These are phyloP conservation scores for Keithomyces neogunnii DNA, from an alignment of 2,329 filamentous ascomycete genomes.

Conservation along the genomic window DNA sequence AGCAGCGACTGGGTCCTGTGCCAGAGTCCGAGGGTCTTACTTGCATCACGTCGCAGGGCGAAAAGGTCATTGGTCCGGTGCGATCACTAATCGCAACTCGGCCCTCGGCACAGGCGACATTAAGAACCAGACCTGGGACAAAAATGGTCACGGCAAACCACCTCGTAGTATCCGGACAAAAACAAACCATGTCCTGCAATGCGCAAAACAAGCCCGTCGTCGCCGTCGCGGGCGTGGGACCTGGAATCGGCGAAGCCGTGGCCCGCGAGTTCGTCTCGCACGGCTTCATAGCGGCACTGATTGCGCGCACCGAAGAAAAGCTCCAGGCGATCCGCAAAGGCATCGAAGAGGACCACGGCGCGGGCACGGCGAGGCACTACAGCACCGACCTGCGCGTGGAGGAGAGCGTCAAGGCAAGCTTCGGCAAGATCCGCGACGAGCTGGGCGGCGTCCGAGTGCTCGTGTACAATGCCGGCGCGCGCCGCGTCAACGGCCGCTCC, in stretches of 20 bases:
- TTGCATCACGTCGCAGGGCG: no score
- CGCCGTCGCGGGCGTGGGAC: not conserved
- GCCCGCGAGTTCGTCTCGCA: not conserved
- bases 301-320: not conserved
- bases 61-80: constrained; percentile 12
- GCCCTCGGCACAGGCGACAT: no score
- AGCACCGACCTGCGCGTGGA: not conserved
- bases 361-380: not conserved
- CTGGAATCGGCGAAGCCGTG: not conserved
- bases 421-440: not conserved
- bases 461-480: not conserved
- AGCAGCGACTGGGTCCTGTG: no score
- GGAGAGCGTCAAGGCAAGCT: not conserved
- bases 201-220: not conserved
- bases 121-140: no score
- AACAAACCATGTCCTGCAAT: not conserved
- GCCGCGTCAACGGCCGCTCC: not conserved
- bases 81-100: no score
- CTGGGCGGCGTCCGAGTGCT: not conserved
- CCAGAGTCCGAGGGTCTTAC: no score
- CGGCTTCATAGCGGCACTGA: not conserved
- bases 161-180: no score
- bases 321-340: not conserved
- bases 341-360: not conserved
- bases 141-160: no score